These are phyloP conservation scores for Irpex sp. DNA, from an alignment of 1,284 basidiomycete species.

Conservation along the genomic window DNA sequence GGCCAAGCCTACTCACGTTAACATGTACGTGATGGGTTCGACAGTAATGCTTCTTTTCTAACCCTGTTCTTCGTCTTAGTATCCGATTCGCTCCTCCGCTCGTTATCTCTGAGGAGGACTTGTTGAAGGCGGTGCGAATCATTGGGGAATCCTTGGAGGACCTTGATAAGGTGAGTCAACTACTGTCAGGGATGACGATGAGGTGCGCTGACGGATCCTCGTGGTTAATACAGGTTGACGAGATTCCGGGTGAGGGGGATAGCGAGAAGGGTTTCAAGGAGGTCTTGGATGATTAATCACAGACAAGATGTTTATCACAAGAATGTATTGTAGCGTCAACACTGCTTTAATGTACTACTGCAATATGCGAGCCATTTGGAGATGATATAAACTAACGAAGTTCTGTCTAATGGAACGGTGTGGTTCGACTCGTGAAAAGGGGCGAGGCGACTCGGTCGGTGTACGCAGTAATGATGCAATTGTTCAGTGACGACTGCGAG, in stretches of 20 bases:
- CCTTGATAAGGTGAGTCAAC: conserved; percentile 67
- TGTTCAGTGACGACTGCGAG: not conserved
- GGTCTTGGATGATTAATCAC: conserved; percentile 26
- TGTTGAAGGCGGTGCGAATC: conserved; percentile 71
- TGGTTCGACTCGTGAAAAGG: not conserved
- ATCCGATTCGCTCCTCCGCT: conserved; percentile 96
- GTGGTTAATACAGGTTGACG: conserved; percentile 46
- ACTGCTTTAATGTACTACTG: not conserved
- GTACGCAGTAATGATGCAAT: not conserved
- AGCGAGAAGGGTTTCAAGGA: conserved; percentile 54
- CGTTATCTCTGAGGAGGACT: conserved; percentile 85
- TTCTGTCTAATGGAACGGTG: too few species aligned
- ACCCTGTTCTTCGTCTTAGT: conserved; percentile 34
- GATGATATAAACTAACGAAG: too few species aligned
- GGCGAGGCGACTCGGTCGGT: not conserved
- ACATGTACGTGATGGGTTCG: conserved; percentile 63
- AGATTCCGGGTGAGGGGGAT: conserved; percentile 67
- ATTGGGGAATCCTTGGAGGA: conserved; percentile 79
- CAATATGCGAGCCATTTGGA: too few species aligned
- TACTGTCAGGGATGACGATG: not conserved
- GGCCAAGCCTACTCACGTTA: conserved; percentile 95
- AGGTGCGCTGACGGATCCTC: not conserved
- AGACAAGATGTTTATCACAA: not conserved
- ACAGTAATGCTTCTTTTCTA: not conserved
- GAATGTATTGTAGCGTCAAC: too few species aligned